Evolutionary conservation across 2,329 filamentous ascomycete species (phyloP), one percentile per base, ranked within the genome.

Genomic region (Xylariaceae sp.): DNA sequence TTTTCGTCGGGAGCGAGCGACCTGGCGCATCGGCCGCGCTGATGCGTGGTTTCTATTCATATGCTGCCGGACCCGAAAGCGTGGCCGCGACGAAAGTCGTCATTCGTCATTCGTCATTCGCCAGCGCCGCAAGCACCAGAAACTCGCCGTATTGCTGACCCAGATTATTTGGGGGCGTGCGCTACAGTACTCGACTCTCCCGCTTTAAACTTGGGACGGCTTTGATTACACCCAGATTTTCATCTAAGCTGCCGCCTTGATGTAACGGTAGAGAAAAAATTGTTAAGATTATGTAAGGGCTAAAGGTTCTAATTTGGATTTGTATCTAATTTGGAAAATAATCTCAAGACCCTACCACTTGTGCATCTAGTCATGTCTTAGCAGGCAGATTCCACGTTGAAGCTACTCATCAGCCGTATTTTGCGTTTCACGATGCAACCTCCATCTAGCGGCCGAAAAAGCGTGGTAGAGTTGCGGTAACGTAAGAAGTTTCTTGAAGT

Each of bases 1-100:
- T 12, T 37, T 10, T 10, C 14, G 14, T 29, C 6, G 5, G 10
- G 26, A 29, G 32, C 6, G 32, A 3, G 14, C 32, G 32, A 37
- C 5, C 32, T 37, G 12, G 32, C 32, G 3, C 5, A 32, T 9
- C 20, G 52, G 52, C 54, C 54, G 50, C 23, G 54, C 61, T 61
- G 37, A 59, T 59, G 54, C 52, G 52, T 52, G 51, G 61, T 54
- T 61, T 59, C 60, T 61, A 63, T 63, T 61, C 60, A 58, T 57
- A 55, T 57, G 51, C 48, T 37, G 32, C 32, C 32, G 32, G 29
- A 32, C 44, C 44, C 44, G 21, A 46, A 14, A 16, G 14, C 14
- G 32, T 37, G n/a, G n/a, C n/a, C n/a, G n/a, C n/a, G n/a, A 37
- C 32, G 32, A 37, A 10, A 37, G 14, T 12, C 5, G n/a, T n/a